Conservation (phyloP, 108 stramenopile genomes). For the Chaetoceros tenuissimus region DNA sequence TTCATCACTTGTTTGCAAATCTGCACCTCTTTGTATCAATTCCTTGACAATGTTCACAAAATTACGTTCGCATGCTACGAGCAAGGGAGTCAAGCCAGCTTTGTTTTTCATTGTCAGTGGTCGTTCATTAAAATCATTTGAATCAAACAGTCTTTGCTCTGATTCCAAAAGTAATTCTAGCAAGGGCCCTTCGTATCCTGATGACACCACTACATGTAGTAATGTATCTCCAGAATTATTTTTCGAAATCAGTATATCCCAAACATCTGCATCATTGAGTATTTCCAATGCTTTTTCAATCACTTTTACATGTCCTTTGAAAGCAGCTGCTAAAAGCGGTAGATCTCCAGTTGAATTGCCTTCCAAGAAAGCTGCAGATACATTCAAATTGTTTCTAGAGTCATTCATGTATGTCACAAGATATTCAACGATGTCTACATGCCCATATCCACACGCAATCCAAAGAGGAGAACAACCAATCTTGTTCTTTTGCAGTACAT, state of each 20-base stretch:
- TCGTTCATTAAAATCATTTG: neutral
- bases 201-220: slow-evolving; percentile 25
- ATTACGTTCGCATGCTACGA: slow-evolving; percentile 40
- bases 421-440: slow-evolving; percentile 22
- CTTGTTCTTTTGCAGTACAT: slow-evolving; percentile 2
- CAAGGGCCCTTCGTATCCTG: slow-evolving; percentile 10
- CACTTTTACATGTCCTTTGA: slow-evolving; percentile 23
- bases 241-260: slow-evolving; percentile 12
- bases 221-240: slow-evolving; percentile 31
- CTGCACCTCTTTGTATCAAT: slow-evolving; percentile 12
- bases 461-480: slow-evolving; percentile 24
- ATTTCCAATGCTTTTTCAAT: slow-evolving; percentile 20
- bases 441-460: slow-evolving; percentile 38
- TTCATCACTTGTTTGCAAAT: slow-evolving; percentile 4
- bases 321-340: slow-evolving; percentile 35
- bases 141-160: slow-evolving; percentile 8
- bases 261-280: neutral
- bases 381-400: neutral
- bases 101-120: slow-evolving; percentile 12
- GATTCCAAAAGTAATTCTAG: slow-evolving; percentile 19
- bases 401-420: slow-evolving; percentile 7
- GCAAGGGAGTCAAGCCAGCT: slow-evolving; percentile 24
- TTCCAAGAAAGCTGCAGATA: slow-evolving; percentile 17
- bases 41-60: slow-evolving; percentile 10
- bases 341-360: slow-evolving; percentile 33